These are phyloP conservation scores for Amanita inopinata DNA, from an alignment of 768 basidiomycete genomes.

Conservation along the genomic window DNA sequence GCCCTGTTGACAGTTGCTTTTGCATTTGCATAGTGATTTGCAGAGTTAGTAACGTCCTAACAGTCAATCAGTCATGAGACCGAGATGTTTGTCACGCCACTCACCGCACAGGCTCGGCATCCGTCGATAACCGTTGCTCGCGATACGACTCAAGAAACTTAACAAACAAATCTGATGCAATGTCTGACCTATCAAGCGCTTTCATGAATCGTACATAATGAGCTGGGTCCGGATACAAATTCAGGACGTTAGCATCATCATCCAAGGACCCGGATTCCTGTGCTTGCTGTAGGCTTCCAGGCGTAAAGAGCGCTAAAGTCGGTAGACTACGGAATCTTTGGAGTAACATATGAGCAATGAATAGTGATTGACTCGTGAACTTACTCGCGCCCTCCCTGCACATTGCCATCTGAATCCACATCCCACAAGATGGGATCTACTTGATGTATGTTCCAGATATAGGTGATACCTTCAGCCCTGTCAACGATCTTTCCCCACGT, in stretches of 20 bases:
- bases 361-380: slow-evolving; percentile 15
- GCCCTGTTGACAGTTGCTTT: slow-evolving; percentile 46
- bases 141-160: slow-evolving; percentile 64
- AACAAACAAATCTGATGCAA: slow-evolving; percentile 68
- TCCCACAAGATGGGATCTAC: slow-evolving; percentile 46
- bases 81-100: slow-evolving; percentile 8
- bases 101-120: slow-evolving; percentile 46
- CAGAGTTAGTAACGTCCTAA: slow-evolving; percentile 60
- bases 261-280: slow-evolving; percentile 33
- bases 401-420: slow-evolving; percentile 43
- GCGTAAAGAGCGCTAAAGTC: slow-evolving; percentile 38
- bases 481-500: slow-evolving; percentile 71
- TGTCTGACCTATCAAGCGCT: slow-evolving; percentile 53
- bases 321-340: slow-evolving; percentile 18
- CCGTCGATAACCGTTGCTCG: slow-evolving; percentile 24
- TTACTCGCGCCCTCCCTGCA: slow-evolving; percentile 34
- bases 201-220: slow-evolving; percentile 62
- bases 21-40: slow-evolving; percentile 83
- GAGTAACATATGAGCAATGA: slow-evolving; percentile 1
- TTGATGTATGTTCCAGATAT: slow-evolving; percentile 52
- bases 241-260: slow-evolving; percentile 47
- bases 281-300: slow-evolving; percentile 33
- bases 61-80: neutral
- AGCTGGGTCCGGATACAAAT: slow-evolving; percentile 67
- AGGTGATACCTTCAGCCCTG: slow-evolving; percentile 37